These are phyloP conservation scores for Achaetomiella virescens DNA, from an alignment of 495 filamentous ascomycete genomes.

Conservation along the genomic window DNA sequence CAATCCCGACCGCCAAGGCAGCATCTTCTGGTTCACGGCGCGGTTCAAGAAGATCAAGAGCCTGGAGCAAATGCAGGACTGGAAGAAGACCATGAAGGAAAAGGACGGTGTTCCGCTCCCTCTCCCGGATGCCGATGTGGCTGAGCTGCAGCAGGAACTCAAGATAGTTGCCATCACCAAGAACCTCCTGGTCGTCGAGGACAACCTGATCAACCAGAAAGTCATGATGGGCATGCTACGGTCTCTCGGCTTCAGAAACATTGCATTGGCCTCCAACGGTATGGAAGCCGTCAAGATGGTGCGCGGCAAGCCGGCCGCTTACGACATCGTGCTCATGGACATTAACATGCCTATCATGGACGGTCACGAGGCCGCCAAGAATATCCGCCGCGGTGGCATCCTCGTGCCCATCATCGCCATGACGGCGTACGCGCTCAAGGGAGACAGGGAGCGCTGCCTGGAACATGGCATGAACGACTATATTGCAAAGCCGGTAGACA, in stretches of 20 bases:
- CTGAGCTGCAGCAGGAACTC: slow-evolving; percentile 15
- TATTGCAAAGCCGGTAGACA: slow-evolving; percentile 55
- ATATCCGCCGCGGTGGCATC: slow-evolving; percentile 33
- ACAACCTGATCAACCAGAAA: slow-evolving; percentile 59
- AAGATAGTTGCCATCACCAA: slow-evolving; percentile 29
- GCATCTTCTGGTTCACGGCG: slow-evolving; percentile 55
- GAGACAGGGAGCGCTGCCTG: slow-evolving; percentile 52
- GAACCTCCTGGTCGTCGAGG: slow-evolving; percentile 51
- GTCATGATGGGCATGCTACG: slow-evolving; percentile 55
- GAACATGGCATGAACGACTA: slow-evolving; percentile 59
- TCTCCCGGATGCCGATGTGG: slow-evolving; percentile 15
- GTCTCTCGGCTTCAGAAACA: slow-evolving; percentile 46
- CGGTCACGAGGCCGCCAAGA: slow-evolving; percentile 34
- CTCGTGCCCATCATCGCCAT: slow-evolving; percentile 56
- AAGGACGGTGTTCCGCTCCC: slow-evolving; percentile 6
- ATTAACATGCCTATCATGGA: slow-evolving; percentile 48
- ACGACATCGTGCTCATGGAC: slow-evolving; percentile 52
- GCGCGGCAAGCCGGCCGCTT: slow-evolving; percentile 43
- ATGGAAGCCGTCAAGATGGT: slow-evolving; percentile 50
- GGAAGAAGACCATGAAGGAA: slow-evolving; percentile 11
- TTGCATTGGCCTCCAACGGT: slow-evolving; percentile 52
- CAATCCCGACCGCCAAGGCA: slow-evolving; percentile 48
- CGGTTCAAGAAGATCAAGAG: slow-evolving; percentile 43
- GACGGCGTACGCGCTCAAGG: slow-evolving; percentile 58
- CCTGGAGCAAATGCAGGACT: slow-evolving; percentile 26